Base-by-base conservation (phyloP, 495 filamentous ascomycete species). In the Penicillium taxi region DNA sequence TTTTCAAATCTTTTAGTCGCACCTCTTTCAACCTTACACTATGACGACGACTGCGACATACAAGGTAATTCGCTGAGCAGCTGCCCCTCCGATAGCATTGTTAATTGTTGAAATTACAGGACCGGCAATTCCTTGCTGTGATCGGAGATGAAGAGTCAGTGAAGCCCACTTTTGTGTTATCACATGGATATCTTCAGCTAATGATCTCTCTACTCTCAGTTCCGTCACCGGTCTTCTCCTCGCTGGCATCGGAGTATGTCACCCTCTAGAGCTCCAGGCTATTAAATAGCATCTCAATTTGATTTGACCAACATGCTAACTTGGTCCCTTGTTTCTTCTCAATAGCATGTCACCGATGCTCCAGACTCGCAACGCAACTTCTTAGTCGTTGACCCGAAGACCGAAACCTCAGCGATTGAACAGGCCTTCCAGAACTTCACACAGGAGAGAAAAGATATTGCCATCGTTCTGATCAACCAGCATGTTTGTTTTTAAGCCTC, bases 331-430 rank as follows among this genome's bases (percentile, higher is more conserved):
- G n/a, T n/a, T 33, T 3, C 13, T 2, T 33, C 6, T 16, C 16
- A 41, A 41, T 31, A 84, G 81, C 84, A 89, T 56, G 81, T 88
- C 37, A 86, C 81, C 27, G 67, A 74, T 40, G 69, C 83, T 8
- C 86, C 90, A 9, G 85, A 93, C 59, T 74, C 82, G 34, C 84
- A 94, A 47, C 89, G 93, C 63, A 99, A 96, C 72, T 99, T 94
- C 69, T 78, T 99, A 4, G 85, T 96, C 27, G 91, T 99, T 31
- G 90, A 96, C 59, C 62, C 63, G 53, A 96, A 96, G 72, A 96
- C 89, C 21, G 87, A 91, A 37, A 89, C 67, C 38, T 69, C 82
- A 4, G 73, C 82, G 17, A 96, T 99, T 55, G 93, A 96, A 60
- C 79, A 81, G 23, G 82, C 89, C 2, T 99, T 99, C 56, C 80